Evolutionary conservation across 345 rosid genomes (phyloP).

Genomic region (Citrus reticulata): DNA sequence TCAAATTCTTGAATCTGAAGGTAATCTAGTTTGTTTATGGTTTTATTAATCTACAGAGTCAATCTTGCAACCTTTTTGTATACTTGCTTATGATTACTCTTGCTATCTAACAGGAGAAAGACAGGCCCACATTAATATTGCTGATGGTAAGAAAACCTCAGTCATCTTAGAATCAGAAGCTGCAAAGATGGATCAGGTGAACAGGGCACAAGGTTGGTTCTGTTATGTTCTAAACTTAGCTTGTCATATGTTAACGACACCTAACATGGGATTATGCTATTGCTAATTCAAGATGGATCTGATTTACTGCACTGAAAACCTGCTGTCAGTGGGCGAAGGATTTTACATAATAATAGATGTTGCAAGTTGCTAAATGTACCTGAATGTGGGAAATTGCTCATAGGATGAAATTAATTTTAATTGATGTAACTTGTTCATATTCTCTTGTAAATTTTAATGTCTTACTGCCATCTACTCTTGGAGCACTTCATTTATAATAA

Average conservation of each 20-base stretch:
- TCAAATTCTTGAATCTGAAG: conserved; percentile 91
- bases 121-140: conserved; percentile 71
- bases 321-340: neutral
- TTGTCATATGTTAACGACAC: neutral
- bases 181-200: conserved; percentile 64
- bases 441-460: neutral
- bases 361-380: neutral
- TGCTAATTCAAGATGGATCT: neutral
- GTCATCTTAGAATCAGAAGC: conserved; percentile 76
- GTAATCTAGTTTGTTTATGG: conserved; percentile 7
- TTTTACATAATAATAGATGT: neutral
- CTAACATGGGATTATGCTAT: neutral
- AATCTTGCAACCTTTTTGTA: neutral
- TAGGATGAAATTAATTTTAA: neutral
- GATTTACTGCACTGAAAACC: neutral
- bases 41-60: neutral
- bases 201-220: conserved; percentile 60
- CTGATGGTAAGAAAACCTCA: conserved; percentile 72
- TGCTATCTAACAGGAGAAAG: conserved; percentile 47
- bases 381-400: neutral
- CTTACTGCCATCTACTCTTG: neutral
- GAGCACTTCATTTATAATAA: neutral
- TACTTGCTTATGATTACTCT: neutral
- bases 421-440: neutral
- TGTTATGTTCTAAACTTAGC: neutral